A percentile compares a stretch with the other conserved stretches of the same genome.
Evolutionary conservation across 257 asterid species (phyloP).

Genomic region (Solanum dulcamara): DNA sequence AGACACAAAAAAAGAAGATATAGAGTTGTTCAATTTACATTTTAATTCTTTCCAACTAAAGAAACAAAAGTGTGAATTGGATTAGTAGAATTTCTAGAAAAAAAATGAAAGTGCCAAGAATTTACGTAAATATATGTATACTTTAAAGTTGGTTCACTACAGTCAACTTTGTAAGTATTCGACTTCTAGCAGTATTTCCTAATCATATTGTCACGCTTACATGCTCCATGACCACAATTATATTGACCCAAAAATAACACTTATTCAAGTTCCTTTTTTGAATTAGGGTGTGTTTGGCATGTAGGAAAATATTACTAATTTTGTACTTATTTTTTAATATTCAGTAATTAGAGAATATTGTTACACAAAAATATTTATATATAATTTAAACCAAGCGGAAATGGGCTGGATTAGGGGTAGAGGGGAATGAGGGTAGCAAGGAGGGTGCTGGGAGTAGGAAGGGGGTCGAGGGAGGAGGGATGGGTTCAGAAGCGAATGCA

Average conservation of each 20-base stretch:
- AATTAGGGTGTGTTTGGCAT: not conserved
- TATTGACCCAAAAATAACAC: not conserved
- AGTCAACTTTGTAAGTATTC: not conserved
- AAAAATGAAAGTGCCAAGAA: not conserved
- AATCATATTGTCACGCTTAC: slow-evolving; percentile 2
- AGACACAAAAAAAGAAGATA: not conserved
- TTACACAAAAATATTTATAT: too few relatives aligned
- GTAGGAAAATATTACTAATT: not conserved
- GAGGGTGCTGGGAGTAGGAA: not conserved
- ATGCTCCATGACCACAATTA: not conserved
- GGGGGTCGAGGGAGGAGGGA: not conserved
- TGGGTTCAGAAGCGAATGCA: not conserved
- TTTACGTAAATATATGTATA: not conserved
- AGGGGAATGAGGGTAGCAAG: not conserved
- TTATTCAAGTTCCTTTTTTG: not conserved
- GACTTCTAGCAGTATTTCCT: not conserved
- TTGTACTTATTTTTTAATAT: not conserved
- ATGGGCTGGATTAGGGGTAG: not conserved
- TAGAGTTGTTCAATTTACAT: not conserved
- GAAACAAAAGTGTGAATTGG: not conserved
- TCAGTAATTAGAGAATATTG: too few relatives aligned
- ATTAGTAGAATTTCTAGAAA: not conserved
- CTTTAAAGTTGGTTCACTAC: not conserved
- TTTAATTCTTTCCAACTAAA: not conserved
- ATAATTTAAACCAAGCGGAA: too few relatives aligned